Evolutionary conservation across 2,329 filamentous ascomycete species (phyloP).

Genomic region (Capronia epimyces): DNA sequence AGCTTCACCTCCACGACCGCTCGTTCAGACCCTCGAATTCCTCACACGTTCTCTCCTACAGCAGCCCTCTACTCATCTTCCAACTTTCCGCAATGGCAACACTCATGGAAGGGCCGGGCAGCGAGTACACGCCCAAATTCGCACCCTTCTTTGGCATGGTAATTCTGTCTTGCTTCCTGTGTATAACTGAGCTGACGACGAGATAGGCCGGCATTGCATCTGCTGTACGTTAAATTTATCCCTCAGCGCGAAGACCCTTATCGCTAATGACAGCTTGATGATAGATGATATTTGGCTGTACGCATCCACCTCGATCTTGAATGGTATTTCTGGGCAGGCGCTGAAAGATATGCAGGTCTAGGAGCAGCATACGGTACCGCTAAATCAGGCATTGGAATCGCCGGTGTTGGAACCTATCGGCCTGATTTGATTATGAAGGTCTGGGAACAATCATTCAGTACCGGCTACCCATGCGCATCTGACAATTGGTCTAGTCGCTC

Average conservation of each 20-base stretch:
- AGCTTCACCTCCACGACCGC: not conserved
- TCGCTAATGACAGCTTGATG: slow-evolving; percentile 27
- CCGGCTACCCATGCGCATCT: not conserved
- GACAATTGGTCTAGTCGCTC: slow-evolving; percentile 37
- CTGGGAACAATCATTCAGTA: not conserved
- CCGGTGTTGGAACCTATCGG: slow-evolving; percentile 61
- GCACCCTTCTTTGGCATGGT: slow-evolving; percentile 66
- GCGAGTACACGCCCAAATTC: slow-evolving; percentile 56
- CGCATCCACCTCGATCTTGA: slow-evolving; percentile 26
- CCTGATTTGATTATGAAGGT: slow-evolving; percentile 66
- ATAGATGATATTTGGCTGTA: slow-evolving; percentile 51
- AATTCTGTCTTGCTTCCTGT: slow-evolving; percentile 32
- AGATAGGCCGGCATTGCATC: slow-evolving; percentile 45
- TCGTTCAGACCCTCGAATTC: not conserved
- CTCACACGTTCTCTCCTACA: not conserved
- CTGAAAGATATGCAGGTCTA: slow-evolving; percentile 45
- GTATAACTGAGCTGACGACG: slow-evolving; percentile 29
- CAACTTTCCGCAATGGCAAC: slow-evolving; percentile 20
- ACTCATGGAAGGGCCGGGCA: slow-evolving; percentile 38
- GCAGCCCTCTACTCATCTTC: not conserved
- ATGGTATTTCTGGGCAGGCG: slow-evolving; percentile 1
- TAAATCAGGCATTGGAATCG: slow-evolving; percentile 63
- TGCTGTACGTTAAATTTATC: slow-evolving; percentile 36
- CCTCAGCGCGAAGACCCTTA: not conserved
- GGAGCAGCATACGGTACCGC: slow-evolving; percentile 64